Percentiles rank a stretch among this genome's conserved stretches.
These are phyloP conservation scores for Quercus alba DNA, from an alignment of 306 rosid genomes.

Conservation along the genomic window DNA sequence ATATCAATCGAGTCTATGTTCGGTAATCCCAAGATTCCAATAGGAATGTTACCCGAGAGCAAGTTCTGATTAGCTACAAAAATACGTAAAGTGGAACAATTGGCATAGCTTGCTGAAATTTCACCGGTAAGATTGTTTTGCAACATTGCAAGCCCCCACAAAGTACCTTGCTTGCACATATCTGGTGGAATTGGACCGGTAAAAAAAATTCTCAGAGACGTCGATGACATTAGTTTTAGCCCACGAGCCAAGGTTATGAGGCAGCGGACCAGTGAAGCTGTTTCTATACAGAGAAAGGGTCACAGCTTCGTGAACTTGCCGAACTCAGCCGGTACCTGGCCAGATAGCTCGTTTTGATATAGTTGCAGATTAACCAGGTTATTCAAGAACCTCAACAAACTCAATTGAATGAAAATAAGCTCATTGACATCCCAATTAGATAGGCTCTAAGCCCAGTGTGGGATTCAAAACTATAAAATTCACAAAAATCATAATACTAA, in stretches of 20 bases:
- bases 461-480: neutral
- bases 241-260: too few species aligned
- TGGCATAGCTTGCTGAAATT: constrained; percentile 58
- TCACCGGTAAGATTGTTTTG: constrained; percentile 76
- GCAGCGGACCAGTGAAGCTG: too few species aligned
- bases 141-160: constrained; percentile 37
- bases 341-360: too few species aligned
- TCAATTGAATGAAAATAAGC: neutral
- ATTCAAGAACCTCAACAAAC: too few species aligned
- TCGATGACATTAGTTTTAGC: too few species aligned
- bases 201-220: too few species aligned
- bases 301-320: too few species aligned
- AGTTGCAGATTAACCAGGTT: too few species aligned
- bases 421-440: neutral
- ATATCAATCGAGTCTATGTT: constrained; percentile 42
- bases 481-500: neutral
- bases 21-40: constrained; percentile 74
- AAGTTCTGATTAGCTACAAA: constrained; percentile 65
- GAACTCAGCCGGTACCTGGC: too few species aligned
- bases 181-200: neutral
- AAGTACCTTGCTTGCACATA: constrained; percentile 68
- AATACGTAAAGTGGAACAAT: constrained; percentile 41
- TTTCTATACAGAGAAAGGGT: too few species aligned
- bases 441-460: neutral
- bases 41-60: constrained; percentile 62